These are phyloP conservation scores for Eremothecium gossypii DNA, from an alignment of 1,139 yeast genomes.

Conservation along the genomic window DNA sequence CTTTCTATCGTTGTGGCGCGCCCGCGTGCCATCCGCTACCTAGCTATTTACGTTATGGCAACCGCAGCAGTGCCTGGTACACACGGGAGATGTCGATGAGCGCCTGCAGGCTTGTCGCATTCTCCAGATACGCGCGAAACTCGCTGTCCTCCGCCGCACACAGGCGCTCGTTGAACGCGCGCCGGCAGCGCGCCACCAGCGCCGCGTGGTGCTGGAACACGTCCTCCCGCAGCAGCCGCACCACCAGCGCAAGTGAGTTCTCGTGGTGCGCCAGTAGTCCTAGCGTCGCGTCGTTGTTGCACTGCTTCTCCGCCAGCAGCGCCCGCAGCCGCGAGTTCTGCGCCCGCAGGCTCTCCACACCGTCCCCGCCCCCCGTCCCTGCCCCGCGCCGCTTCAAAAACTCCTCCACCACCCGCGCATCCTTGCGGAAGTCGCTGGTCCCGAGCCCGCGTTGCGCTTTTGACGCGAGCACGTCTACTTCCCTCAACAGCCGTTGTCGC, in stretches of 20 bases:
- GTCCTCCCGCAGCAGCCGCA: conserved; percentile 16
- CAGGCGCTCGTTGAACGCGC: conserved; percentile 11
- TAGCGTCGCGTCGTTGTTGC: conserved; percentile 12
- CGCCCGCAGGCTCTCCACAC: conserved; percentile 7
- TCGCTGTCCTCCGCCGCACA: conserved; percentile 19
- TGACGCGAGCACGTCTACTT: conserved; percentile 16
- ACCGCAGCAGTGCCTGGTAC: conserved; percentile 15
- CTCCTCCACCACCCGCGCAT: conserved; percentile 12
- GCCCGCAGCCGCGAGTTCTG: conserved; percentile 15
- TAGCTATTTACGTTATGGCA: conserved; percentile 1
- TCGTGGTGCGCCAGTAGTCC: conserved; percentile 17
- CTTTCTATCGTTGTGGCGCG: too few relatives aligned
- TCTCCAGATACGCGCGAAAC: conserved; percentile 16
- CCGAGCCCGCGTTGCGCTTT: conserved; percentile 8
- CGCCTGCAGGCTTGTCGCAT: conserved; percentile 15
- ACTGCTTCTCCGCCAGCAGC: conserved; percentile 9
- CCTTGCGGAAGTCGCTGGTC: conserved; percentile 5
- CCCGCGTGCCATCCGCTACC: too few relatives aligned
- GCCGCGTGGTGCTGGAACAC: conserved; percentile 13
- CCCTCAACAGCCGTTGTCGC: conserved; percentile 15
- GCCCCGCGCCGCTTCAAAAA: conserved; percentile 13
- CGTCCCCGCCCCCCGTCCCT: conserved; percentile 3
- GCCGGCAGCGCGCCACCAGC: conserved; percentile 11
- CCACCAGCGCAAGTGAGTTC: conserved; percentile 15
- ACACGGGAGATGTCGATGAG: conserved; percentile 17